Evolutionary conservation across 2,329 filamentous ascomycete genomes (phyloP), one percentile per base, ranked within the genome.

Genomic region (Paecilomyces dactylethromorphus): DNA sequence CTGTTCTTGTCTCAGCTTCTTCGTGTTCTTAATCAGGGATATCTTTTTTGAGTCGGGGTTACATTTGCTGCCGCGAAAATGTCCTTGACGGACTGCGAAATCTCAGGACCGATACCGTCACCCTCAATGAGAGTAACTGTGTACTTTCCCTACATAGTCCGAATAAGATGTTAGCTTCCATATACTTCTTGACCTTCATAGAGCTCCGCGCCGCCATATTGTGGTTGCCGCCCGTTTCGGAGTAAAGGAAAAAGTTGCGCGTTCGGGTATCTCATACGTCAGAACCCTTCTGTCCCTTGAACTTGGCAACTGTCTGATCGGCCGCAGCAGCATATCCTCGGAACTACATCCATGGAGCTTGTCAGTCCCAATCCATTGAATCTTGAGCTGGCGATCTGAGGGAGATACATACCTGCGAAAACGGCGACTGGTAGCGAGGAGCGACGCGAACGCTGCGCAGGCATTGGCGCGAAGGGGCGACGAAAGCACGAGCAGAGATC

Each of bases 71-170:
- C 94, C 71, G 87, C 84, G 82, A 97, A 99, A 80, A 99, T 99
- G 78, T 97, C 91, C 87, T 97, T 99, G 74, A 99, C 92, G 55
- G 94, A 95, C 79, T 96, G 88, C 66, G 94, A 87, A 75, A 99
- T 99, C 82, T 99, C 93, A 65, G 94, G 94, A 62, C 94, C 94
- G 76, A 99, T 99, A 76, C 94, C 94, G 74, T 99, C 95, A 80
- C 95, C 94, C 84, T 99, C 95, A 67, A 99, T 99, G 79, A 99
- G 83, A 70, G 91, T 93, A 72, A 99, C 94, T 59, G 90, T 90
- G 85, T 89, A 99, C 79, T 94, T 94, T 74, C 94, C 94, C 91
- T 96, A 70, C 61, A 45, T 3, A 18, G 6, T 66, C 50, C 63
- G 31, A 54, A 58, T 53, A 57, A 18, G 18, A 49, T 22, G 59